phyloP scores from a whole-genome alignment of 345 rosid species.

The Gossypium ekmanianum region DNA sequence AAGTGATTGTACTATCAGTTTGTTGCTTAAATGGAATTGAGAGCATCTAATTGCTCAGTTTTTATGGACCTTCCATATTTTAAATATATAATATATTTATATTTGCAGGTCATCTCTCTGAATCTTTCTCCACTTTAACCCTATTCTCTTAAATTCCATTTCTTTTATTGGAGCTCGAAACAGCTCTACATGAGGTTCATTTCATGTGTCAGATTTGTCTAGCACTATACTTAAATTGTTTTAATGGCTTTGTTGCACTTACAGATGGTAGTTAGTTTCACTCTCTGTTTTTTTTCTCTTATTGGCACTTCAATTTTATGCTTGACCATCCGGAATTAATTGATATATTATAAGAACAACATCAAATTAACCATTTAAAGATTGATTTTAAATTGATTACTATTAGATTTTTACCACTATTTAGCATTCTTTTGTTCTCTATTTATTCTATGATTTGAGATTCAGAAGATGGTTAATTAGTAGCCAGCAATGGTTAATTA shows the following conservation, averaged over 20 bases:
- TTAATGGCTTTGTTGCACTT: conserved; percentile 8
- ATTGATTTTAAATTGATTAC: no score
- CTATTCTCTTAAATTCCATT: neutral
- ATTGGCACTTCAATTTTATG: conserved; percentile 19
- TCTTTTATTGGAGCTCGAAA: conserved; percentile 21
- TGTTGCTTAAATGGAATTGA: conserved; percentile 23
- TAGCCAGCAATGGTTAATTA: neutral
- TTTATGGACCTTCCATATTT: conserved; percentile 22
- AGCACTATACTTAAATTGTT: conserved; percentile 6
- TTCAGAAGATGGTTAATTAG: neutral
- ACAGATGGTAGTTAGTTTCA: conserved; percentile 20
- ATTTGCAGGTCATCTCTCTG: conserved; percentile 20
- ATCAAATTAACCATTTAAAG: neutral
- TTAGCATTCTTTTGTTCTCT: neutral
- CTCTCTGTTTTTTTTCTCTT: conserved; percentile 10
- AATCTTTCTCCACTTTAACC: neutral
- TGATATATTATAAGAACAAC: neutral
- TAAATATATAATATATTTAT: neutral
- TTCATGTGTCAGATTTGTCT: conserved; percentile 24
- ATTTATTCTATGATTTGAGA: neutral
- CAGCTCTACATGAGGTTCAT: conserved; percentile 15
- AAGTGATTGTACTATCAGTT: conserved; percentile 32
- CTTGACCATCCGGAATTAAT: conserved; percentile 14
- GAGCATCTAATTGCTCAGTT: conserved; percentile 27
- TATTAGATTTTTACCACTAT: no score